phyloP scores from a whole-genome alignment of 2,329 filamentous ascomycete species.

The Pseudogymnoascus sp. region DNA sequence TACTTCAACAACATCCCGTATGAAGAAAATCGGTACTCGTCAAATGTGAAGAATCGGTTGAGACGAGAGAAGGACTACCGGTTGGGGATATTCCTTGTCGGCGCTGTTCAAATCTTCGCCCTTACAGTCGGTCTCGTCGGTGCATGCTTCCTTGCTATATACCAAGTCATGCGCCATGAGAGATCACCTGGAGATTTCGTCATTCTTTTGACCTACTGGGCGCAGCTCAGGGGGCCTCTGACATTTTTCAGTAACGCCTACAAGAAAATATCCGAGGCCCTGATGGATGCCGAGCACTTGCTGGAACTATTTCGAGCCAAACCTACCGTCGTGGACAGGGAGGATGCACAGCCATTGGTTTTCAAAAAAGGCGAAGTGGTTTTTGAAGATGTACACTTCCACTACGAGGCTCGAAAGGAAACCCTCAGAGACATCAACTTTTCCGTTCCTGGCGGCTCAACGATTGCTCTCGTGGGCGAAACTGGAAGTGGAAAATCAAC shows the following conservation, averaged over 20 bases:
- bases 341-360: slow-evolving; percentile 38
- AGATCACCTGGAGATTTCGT: slow-evolving; percentile 56
- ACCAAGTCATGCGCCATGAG: slow-evolving; percentile 43
- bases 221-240: slow-evolving; percentile 41
- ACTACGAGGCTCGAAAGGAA: slow-evolving; percentile 47
- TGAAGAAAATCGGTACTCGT: slow-evolving; percentile 2
- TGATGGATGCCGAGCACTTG: slow-evolving; percentile 61
- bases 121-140: slow-evolving; percentile 43
- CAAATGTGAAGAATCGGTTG: slow-evolving; percentile 34
- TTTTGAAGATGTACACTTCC: slow-evolving; percentile 49
- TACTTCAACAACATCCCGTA: slow-evolving; percentile 3
- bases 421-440: slow-evolving; percentile 46
- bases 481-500: slow-evolving; percentile 59
- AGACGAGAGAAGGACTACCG: slow-evolving; percentile 30
- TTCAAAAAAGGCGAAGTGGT: slow-evolving; percentile 43
- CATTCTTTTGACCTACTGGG: slow-evolving; percentile 60
- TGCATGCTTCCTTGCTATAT: slow-evolving; percentile 45
- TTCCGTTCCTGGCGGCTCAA: slow-evolving; percentile 44
- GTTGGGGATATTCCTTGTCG: slow-evolving; percentile 30
- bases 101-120: slow-evolving; percentile 39
- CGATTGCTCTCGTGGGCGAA: slow-evolving; percentile 54
- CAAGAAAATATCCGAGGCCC: slow-evolving; percentile 41
- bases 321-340: slow-evolving; percentile 45
- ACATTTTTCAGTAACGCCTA: slow-evolving; percentile 44
- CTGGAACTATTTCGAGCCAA: slow-evolving; percentile 51